Percentiles rank a stretch among this genome's conserved stretches.
These are phyloP conservation scores for Phytophthora podocarpi DNA, from an alignment of 352 stramenopile genomes.

Conservation along the genomic window DNA sequence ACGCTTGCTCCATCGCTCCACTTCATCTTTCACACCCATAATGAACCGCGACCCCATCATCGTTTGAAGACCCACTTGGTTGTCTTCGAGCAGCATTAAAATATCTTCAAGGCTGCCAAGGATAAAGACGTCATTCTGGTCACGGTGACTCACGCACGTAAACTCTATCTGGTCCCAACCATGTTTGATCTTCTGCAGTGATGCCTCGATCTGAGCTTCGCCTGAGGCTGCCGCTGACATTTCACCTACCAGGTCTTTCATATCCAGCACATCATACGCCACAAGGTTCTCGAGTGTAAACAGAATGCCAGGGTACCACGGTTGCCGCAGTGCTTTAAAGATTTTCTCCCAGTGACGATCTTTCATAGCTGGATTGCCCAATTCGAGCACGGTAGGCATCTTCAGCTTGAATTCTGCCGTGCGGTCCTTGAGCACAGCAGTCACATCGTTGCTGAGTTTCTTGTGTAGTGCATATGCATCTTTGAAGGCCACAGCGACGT, in stretches of 20 bases:
- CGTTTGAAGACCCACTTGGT: slow-evolving; percentile 91
- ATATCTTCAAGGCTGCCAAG: slow-evolving; percentile 92
- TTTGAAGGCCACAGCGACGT: slow-evolving; percentile 88
- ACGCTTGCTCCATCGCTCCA: slow-evolving; percentile 91
- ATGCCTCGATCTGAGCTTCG: slow-evolving; percentile 91
- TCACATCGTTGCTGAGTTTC: slow-evolving; percentile 92
- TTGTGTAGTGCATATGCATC: slow-evolving; percentile 92
- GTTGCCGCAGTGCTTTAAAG: slow-evolving; percentile 88
- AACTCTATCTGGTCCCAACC: slow-evolving; percentile 91
- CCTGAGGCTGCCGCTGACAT: slow-evolving; percentile 86
- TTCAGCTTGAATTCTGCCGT: slow-evolving; percentile 91
- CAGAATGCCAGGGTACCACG: slow-evolving; percentile 88
- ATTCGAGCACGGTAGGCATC: slow-evolving; percentile 91
- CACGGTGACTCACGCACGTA: slow-evolving; percentile 80
- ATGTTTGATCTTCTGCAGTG: slow-evolving; percentile 87
- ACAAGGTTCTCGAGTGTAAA: slow-evolving; percentile 92
- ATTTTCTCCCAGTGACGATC: slow-evolving; percentile 96
- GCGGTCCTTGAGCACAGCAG: slow-evolving; percentile 84
- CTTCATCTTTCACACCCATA: slow-evolving; percentile 90
- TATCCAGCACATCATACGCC: slow-evolving; percentile 84
- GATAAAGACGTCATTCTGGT: slow-evolving; percentile 90
- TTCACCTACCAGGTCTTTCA: slow-evolving; percentile 89
- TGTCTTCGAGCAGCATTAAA: slow-evolving; percentile 89
- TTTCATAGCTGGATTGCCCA: slow-evolving; percentile 93
- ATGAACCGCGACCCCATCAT: slow-evolving; percentile 95